phyloP scores from a whole-genome alignment of 2,329 filamentous ascomycete species.

The Apiospora malaysiana region DNA sequence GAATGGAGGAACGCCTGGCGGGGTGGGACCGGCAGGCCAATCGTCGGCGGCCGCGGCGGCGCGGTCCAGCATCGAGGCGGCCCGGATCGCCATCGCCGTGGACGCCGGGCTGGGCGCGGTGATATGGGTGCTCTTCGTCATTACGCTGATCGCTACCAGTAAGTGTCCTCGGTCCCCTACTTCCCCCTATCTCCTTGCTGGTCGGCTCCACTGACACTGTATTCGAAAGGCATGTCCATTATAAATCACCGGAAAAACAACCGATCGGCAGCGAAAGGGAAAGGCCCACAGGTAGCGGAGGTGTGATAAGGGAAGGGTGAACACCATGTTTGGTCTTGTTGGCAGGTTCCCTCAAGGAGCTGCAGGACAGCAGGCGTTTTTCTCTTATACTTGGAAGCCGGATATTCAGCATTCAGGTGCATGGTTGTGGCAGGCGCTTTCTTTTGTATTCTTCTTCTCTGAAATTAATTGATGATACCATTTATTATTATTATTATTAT shows the following conservation, averaged over 20 bases:
- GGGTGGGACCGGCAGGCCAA: not conserved
- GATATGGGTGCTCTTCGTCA: constrained; percentile 1
- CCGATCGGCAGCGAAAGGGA: not conserved
- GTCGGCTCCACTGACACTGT: not conserved
- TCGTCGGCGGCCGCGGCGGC: not conserved
- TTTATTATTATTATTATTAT: not conserved
- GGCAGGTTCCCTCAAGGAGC: not conserved
- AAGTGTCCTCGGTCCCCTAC: not conserved
- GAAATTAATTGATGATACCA: constrained; percentile 2
- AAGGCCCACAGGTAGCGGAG: constrained; percentile 11
- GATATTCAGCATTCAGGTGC: not conserved
- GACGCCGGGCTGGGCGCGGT: constrained; percentile 2
- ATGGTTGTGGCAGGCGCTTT: not conserved
- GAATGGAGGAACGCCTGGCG: no score
- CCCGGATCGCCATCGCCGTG: constrained; percentile 1
- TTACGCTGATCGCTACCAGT: constrained; percentile 12
- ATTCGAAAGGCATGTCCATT: constrained; percentile 1
- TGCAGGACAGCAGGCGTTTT: constrained; percentile 1
- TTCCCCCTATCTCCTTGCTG: not conserved
- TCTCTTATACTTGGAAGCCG: not conserved
- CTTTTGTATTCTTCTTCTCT: not conserved
- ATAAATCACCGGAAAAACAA: constrained; percentile 7
- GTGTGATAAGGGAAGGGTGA: not conserved
- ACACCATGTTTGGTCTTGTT: not conserved
- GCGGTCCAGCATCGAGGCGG: not conserved